phyloP scores from a whole-genome alignment of 2,329 filamentous ascomycete species.

The Ophiosphaerella narmari region DNA sequence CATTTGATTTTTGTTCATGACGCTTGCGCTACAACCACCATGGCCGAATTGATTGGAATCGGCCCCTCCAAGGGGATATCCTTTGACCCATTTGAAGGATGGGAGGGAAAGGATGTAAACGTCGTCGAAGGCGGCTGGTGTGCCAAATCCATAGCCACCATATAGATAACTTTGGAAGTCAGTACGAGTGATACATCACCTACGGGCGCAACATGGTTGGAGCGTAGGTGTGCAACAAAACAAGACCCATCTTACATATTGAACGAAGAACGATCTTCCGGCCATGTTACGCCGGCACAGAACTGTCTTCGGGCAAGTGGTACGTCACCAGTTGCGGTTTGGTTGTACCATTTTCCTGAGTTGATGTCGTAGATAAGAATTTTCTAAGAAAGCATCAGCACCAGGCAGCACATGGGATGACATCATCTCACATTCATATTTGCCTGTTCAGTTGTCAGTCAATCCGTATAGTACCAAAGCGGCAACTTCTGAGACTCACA shows the following conservation, averaged over 20 bases:
- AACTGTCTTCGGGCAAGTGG: constrained; percentile 62
- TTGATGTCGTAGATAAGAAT: constrained; percentile 66
- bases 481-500: constrained; percentile 14
- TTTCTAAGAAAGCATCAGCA: constrained; percentile 36
- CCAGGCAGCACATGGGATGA: not conserved
- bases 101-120: constrained; percentile 66
- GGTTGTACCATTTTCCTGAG: constrained; percentile 64
- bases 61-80: constrained; percentile 51
- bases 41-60: constrained; percentile 53
- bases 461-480: not conserved
- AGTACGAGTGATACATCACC: not conserved
- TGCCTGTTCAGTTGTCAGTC: constrained; percentile 19
- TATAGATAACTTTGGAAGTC: constrained; percentile 59
- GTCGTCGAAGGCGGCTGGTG: constrained; percentile 62
- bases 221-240: not conserved
- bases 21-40: constrained; percentile 61
- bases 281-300: constrained; percentile 65
- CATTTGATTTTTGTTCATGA: constrained; percentile 63
- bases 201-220: no score
- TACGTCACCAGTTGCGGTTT: constrained; percentile 59
- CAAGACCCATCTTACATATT: constrained; percentile 59
- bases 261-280: constrained; percentile 64
- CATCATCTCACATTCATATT: constrained; percentile 41
- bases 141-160: constrained; percentile 59
- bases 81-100: constrained; percentile 67